Evolutionary conservation across 345 rosid species (phyloP).

Genomic region (Psidium friedrichsthalianum): DNA sequence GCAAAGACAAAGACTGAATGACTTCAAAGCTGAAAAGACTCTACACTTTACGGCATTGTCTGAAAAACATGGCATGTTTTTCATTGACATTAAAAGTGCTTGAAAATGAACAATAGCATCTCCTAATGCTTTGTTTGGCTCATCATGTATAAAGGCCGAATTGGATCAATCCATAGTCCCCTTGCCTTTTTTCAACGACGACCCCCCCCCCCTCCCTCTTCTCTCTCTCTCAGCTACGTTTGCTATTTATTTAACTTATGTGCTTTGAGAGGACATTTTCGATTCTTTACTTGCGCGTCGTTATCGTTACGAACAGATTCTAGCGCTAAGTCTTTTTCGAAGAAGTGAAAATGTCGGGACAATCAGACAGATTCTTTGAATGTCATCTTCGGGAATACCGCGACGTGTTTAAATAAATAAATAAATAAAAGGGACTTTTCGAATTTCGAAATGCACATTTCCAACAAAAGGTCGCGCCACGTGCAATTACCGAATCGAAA

Average conservation of each 20-base stretch:
- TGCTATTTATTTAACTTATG: background rate
- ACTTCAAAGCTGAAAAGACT: background rate
- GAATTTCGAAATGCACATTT: background rate
- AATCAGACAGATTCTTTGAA: background rate
- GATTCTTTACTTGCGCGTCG: background rate
- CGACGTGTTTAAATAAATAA: background rate
- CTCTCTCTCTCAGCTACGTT: background rate
- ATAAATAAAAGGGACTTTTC: background rate
- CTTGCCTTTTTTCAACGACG: background rate
- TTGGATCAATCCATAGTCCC: conserved; percentile 2
- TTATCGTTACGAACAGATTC: background rate
- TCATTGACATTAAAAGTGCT: background rate
- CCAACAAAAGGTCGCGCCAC: fast-evolving
- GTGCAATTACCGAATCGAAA: background rate
- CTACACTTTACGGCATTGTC: background rate
- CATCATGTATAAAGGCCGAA: background rate
- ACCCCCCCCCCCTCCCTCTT: background rate
- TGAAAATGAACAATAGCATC: background rate
- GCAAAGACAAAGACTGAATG: background rate
- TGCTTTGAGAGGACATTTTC: background rate
- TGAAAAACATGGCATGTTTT: background rate
- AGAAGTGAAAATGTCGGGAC: background rate
- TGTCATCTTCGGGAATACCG: background rate
- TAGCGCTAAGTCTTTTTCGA: background rate
- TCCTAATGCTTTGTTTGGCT: background rate